Conservation (phyloP, 768 basidiomycete species). For the Mycena pura region DNA sequence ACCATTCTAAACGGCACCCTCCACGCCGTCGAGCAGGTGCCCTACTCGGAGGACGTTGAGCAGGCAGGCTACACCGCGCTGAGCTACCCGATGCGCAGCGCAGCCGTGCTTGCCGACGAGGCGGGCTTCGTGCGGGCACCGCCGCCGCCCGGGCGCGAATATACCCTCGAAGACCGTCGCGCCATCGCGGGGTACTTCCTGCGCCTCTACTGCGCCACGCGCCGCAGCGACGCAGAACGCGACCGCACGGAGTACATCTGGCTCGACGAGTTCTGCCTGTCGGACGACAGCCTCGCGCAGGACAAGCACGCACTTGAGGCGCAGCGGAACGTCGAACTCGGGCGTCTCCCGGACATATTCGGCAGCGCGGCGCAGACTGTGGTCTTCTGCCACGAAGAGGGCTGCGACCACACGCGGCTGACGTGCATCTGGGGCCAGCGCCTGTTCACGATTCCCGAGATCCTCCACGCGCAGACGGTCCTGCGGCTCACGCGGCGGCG, state of each 20-base stretch:
- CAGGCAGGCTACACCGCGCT: not conserved
- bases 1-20: not conserved
- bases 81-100: slow-evolving; percentile 6
- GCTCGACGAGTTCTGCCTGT: slow-evolving; percentile 19
- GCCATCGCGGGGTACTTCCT: not conserved
- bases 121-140: not conserved
- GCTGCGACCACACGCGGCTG: slow-evolving; percentile 21
- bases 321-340: slow-evolving; percentile 10
- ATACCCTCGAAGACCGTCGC: not conserved
- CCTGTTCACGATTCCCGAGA: slow-evolving; percentile 14
- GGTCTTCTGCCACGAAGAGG: slow-evolving; percentile 23
- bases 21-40: not conserved
- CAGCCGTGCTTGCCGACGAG: not conserved
- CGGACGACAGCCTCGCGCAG: not conserved
- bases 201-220: not conserved
- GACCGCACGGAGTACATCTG: slow-evolving; percentile 9
- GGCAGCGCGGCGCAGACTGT: slow-evolving; percentile 11
- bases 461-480: slow-evolving; percentile 2
- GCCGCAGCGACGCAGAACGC: not conserved
- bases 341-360: slow-evolving; percentile 25
- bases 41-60: not conserved
- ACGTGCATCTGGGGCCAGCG: slow-evolving; percentile 23
- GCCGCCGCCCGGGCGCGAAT: not conserved
- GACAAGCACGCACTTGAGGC: not conserved
- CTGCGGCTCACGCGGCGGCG: not conserved